Evolutionary conservation across 352 stramenopile genomes (phyloP).

Genomic region (Phytophthora pseudosyringae): DNA sequence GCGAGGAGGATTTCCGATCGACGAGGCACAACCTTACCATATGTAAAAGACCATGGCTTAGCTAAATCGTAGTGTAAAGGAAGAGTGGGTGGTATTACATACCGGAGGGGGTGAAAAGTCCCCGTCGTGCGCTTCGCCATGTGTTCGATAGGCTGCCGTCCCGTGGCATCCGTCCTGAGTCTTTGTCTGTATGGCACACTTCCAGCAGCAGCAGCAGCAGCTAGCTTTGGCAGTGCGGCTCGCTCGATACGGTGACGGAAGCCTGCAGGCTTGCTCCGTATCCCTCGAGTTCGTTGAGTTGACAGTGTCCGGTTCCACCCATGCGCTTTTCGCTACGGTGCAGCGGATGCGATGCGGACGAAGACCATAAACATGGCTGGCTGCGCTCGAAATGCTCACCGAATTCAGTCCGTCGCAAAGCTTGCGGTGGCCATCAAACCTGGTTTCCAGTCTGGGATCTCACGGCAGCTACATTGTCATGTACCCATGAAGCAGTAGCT

Average conservation of each 20-base stretch:
- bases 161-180: constrained; percentile 1
- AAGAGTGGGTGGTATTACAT: constrained; percentile 1
- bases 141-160: neutral
- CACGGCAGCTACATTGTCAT: too few species aligned
- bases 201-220: too few species aligned
- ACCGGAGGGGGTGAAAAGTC: neutral
- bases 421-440: too few species aligned
- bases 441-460: too few species aligned
- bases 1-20: neutral
- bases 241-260: neutral
- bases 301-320: neutral
- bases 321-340: neutral
- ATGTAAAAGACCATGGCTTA: constrained; percentile 7
- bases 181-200: too few species aligned
- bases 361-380: constrained; percentile 6
- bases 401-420: constrained; percentile 6
- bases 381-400: constrained; percentile 1
- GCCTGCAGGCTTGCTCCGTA: constrained; percentile 8
- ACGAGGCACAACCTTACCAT: neutral
- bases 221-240: too few species aligned
- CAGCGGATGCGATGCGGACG: neutral
- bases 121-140: neutral
- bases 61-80: constrained; percentile 10
- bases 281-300: constrained; percentile 13
- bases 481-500: too few species aligned